Evolutionary conservation across 2,329 filamentous ascomycete species (phyloP).

Genomic region (Talaromyces albobiverticillius): DNA sequence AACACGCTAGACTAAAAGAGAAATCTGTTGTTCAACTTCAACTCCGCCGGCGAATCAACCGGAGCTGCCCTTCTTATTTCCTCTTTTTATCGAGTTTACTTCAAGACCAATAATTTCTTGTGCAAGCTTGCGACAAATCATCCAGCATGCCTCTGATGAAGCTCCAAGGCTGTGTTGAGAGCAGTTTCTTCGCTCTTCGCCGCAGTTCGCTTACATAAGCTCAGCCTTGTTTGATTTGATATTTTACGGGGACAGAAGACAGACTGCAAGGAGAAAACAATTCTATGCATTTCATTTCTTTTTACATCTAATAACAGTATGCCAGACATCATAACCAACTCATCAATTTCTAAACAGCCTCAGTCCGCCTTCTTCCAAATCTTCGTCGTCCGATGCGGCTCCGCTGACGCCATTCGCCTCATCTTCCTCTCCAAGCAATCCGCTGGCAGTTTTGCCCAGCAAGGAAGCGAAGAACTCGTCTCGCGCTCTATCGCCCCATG

Average conservation of each 20-base stretch:
- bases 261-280: too few relatives aligned
- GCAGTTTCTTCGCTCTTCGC: background rate
- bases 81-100: background rate
- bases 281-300: too few relatives aligned
- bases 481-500: constrained; percentile 77
- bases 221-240: background rate
- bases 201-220: background rate
- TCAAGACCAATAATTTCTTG: too few relatives aligned
- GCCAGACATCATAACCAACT: background rate
- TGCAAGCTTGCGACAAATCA: background rate
- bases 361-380: constrained; percentile 30
- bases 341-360: constrained; percentile 29
- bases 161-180: background rate
- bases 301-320: too few relatives aligned
- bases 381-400: constrained; percentile 30
- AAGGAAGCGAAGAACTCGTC: constrained; percentile 73
- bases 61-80: background rate
- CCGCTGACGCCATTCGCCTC: constrained; percentile 29
- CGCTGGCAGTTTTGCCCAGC: constrained; percentile 62
- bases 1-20: constrained; percentile 10
- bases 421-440: constrained; percentile 60
- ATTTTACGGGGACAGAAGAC: too few relatives aligned
- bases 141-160: background rate
- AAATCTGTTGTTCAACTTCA: constrained; percentile 4
- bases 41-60: background rate